Percentiles rank a stretch among this genome's conserved stretches.
Conservation (phyloP, 2,329 filamentous ascomycete species). For the Lasiodiplodia hormozganensis region DNA sequence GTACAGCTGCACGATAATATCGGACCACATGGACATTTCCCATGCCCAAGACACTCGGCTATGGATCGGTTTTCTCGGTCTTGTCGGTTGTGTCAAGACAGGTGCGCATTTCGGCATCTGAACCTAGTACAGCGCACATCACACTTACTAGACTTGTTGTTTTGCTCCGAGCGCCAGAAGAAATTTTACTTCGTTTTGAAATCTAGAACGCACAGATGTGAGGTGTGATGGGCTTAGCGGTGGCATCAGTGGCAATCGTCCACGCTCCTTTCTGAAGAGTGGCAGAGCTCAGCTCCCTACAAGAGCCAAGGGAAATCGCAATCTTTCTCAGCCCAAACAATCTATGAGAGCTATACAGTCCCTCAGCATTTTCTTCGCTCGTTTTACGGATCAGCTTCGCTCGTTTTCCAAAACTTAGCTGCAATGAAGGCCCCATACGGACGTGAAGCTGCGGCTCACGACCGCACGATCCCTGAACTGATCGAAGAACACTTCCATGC, state of each 20-base stretch:
- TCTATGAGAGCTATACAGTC: not conserved
- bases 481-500: conserved; percentile 33
- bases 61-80: not conserved
- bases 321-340: not conserved
- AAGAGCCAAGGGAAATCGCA: not conserved
- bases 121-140: not conserved
- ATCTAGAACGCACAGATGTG: not conserved
- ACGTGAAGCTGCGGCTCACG: conserved; percentile 33
- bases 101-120: not conserved
- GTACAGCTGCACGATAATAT: not conserved
- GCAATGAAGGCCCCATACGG: conserved; percentile 1
- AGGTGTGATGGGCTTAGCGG: not conserved
- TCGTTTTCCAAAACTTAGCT: not conserved
- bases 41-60: not conserved
- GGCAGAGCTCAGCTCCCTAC: not conserved
- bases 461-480: conserved; percentile 14
- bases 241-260: not conserved
- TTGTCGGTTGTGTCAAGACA: not conserved
- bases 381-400: not conserved
- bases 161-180: not conserved
- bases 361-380: not conserved
- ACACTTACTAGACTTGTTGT: not conserved
- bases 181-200: not conserved
- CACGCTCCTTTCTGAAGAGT: not conserved
- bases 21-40: not conserved